Conservation (phyloP, 192 early-diverging fungal species). For the Coemansia sp. region DNA sequence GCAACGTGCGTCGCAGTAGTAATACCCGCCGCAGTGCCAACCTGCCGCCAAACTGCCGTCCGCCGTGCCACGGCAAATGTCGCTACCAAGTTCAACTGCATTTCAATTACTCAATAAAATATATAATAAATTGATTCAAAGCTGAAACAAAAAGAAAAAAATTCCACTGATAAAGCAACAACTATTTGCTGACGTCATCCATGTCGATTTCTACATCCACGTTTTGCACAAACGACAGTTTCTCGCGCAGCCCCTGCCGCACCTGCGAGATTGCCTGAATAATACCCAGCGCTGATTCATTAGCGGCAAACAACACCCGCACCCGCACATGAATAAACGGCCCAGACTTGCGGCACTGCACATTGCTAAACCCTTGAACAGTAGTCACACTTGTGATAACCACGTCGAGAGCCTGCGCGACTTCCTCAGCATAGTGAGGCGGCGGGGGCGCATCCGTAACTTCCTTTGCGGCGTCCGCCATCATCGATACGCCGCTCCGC, state of each 20-base stretch:
- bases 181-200: not conserved
- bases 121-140: not conserved
- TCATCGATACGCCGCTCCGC: slow-evolving; percentile 59
- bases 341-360: slow-evolving; percentile 44
- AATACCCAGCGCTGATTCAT: slow-evolving; percentile 19
- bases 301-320: slow-evolving; percentile 17
- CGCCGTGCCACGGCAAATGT: not conserved
- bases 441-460: slow-evolving; percentile 55
- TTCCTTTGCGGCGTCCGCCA: slow-evolving; percentile 52
- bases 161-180: not conserved
- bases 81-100: not conserved
- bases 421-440: slow-evolving; percentile 22
- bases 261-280: slow-evolving; percentile 13
- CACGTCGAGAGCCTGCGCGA: slow-evolving; percentile 17
- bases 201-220: slow-evolving; percentile 28
- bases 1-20: not conserved
- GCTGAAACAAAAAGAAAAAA: not conserved
- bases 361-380: slow-evolving; percentile 12
- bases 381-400: slow-evolving; percentile 6
- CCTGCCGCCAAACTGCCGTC: not conserved
- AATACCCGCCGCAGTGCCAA: not conserved
- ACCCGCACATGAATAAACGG: slow-evolving; percentile 42
- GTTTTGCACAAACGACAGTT: slow-evolving; percentile 30
- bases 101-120: not conserved
- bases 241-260: slow-evolving; percentile 16